Base-by-base conservation (phyloP, 495 filamentous ascomycete genomes). In the Neurospora intermedia region DNA sequence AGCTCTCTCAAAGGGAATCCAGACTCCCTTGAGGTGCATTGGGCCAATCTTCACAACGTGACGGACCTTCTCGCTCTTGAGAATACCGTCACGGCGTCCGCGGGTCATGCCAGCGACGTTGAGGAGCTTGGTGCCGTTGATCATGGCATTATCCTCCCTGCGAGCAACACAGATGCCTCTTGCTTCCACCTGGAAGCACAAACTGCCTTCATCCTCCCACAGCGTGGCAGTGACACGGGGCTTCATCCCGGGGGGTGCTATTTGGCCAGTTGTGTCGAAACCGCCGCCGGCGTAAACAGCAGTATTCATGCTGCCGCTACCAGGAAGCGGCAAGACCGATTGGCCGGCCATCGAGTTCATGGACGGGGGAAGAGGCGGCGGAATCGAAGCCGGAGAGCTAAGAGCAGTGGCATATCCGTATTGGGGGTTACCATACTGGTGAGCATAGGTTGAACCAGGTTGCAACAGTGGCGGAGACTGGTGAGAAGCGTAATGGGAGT, bases 41-140 rank as follows among this genome's bases (percentile, higher is more conserved):
- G 96, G 96, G 0, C 96, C 96, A 77, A 99, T 99, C 83, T 99
- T 99, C 70, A 99, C 96, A 16, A 99, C 96, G 83, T 98, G 94
- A 38, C 96, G 89, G 43, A 94, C 88, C 81, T 98, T 98, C 80
- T 99, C 96, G 81, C 96, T 98, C 84, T 99, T 99, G 66, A 99
- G 83, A 74, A 99, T 99, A 62, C 96, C 96, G 80, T 99, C 96
- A 78, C 96, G 89, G 70, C 96, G 91, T 48, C 96, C 96, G 76
- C 96, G 88, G 39, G 96, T 99, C 96, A 99, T 99, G 3, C 96
- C 95, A 23, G 96, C 96, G 23, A 99, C 96, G 75, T 99, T 99
- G 69, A 99, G 84, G 70, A 99, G 84, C 81, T 99, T 99, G 5
- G 96, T 99, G 10, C 96, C 96, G 77, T 99, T 99, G 82, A 99